phyloP scores from a whole-genome alignment of 148 eudicot genomes.

The Vaccinium myrtillus region DNA sequence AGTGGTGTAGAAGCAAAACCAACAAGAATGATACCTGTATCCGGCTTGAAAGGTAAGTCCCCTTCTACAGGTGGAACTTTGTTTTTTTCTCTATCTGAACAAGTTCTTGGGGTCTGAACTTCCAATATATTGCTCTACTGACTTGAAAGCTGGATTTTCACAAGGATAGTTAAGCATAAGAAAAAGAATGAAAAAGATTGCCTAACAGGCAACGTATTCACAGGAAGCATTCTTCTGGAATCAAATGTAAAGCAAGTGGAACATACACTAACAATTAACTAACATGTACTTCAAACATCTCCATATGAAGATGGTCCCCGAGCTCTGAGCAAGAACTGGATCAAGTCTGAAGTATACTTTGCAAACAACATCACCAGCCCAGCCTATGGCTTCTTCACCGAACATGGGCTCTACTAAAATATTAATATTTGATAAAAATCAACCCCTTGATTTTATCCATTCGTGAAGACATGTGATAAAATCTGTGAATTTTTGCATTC shows the following conservation, averaged over 20 bases:
- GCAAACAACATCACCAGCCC: not conserved
- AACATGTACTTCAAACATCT: not conserved
- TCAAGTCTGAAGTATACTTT: not conserved
- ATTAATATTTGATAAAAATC: too few species aligned
- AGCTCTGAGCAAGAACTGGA: not conserved
- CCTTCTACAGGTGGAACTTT: slow-evolving; percentile 27
- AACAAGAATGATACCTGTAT: slow-evolving; percentile 49
- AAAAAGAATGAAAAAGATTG: not conserved
- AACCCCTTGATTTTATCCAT: too few species aligned
- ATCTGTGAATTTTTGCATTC: too few species aligned
- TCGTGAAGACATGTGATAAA: too few species aligned
- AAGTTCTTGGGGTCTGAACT: slow-evolving; percentile 42
- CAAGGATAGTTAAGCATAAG: not conserved
- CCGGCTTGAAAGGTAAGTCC: slow-evolving; percentile 60
- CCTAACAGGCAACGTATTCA: not conserved
- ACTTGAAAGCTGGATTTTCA: slow-evolving; percentile 36
- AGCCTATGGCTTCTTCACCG: not conserved
- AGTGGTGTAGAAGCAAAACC: not conserved
- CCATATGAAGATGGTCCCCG: too few species aligned
- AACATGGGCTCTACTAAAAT: not conserved
- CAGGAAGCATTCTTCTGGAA: not conserved
- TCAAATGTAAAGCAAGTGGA: not conserved
- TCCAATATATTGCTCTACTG: slow-evolving; percentile 37
- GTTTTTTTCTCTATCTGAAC: slow-evolving; percentile 29
- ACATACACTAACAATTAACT: not conserved